phyloP scores from a whole-genome alignment of 306 rosid genomes.

The Quillaja saponaria region DNA sequence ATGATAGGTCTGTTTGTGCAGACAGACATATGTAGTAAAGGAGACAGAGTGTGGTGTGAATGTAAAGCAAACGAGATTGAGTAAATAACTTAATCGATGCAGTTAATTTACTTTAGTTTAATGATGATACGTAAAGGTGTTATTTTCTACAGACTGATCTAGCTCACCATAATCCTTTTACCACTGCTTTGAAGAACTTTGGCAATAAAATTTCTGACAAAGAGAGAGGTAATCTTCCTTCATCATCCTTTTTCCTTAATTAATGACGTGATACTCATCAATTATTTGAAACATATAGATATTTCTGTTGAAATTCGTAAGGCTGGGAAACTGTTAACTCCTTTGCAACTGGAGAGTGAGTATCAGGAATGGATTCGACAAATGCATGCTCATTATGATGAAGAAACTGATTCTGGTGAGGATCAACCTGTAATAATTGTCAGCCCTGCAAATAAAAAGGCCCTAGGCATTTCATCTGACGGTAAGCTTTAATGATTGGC shows the following conservation, averaged over 20 bases:
- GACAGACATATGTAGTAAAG: too few relatives aligned
- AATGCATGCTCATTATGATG: slow-evolving; percentile 58
- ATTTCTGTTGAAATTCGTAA: slow-evolving; percentile 23
- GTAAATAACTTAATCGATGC: neutral
- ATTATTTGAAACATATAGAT: too few relatives aligned
- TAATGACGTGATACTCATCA: neutral
- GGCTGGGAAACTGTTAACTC: slow-evolving; percentile 36
- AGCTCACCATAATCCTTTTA: slow-evolving; percentile 52
- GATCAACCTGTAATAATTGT: slow-evolving; percentile 48
- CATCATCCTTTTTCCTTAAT: neutral
- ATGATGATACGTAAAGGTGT: slow-evolving; percentile 5
- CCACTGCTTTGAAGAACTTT: slow-evolving; percentile 51
- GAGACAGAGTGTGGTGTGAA: too few relatives aligned
- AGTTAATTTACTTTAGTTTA: neutral
- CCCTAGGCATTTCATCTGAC: slow-evolving; percentile 46
- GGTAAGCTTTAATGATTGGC: slow-evolving; percentile 38
- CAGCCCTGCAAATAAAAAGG: slow-evolving; percentile 46
- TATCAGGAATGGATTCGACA: slow-evolving; percentile 58
- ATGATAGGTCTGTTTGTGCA: too few relatives aligned
- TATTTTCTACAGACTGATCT: slow-evolving; percentile 55
- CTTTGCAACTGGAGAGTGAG: slow-evolving; percentile 42
- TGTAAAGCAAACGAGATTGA: neutral
- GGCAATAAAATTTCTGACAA: slow-evolving; percentile 44
- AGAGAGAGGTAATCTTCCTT: slow-evolving; percentile 41
- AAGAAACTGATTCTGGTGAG: slow-evolving; percentile 56